phyloP scores from a whole-genome alignment of 2,329 filamentous ascomycete genomes.

The Penicillium griseofulvum region DNA sequence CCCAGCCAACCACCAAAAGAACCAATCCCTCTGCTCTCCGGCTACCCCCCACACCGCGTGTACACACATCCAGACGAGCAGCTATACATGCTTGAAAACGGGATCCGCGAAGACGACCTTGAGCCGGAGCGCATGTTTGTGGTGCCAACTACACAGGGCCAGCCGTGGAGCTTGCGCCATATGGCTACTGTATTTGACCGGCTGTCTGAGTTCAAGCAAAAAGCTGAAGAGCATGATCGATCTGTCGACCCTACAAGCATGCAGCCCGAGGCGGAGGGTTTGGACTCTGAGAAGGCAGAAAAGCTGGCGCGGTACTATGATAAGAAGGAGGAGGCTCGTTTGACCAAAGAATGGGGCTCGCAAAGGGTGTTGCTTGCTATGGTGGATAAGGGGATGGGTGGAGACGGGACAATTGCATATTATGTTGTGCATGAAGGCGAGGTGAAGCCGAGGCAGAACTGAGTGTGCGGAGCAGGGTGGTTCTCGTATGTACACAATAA shows the following conservation, averaged over 20 bases:
- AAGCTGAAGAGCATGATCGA: conserved; percentile 1
- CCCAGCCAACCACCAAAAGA: conserved; percentile 3
- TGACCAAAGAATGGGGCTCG: conserved; percentile 42
- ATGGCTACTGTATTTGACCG: conserved; percentile 57
- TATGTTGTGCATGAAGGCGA: conserved; percentile 64
- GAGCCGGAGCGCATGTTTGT: conserved; percentile 57
- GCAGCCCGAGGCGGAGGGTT: conserved; percentile 3
- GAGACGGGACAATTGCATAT: conserved; percentile 63
- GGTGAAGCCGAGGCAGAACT: conserved; percentile 65
- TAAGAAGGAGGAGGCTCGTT: conserved; percentile 23
- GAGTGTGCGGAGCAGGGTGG: neutral
- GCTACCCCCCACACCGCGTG: conserved; percentile 58
- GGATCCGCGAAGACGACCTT: conserved; percentile 48
- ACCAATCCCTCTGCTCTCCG: conserved; percentile 54
- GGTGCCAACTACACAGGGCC: conserved; percentile 57
- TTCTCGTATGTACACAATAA: conserved; percentile 2
- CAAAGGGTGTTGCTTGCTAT: conserved; percentile 60
- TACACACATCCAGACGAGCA: conserved; percentile 67
- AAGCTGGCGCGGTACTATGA: conserved; percentile 35
- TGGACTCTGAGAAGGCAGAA: conserved; percentile 24
- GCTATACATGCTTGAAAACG: conserved; percentile 55
- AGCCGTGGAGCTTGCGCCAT: conserved; percentile 57
- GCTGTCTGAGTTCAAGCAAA: conserved; percentile 1
- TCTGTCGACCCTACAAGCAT: conserved; percentile 5
- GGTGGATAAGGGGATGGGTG: conserved; percentile 48